phyloP scores from a whole-genome alignment of 108 stramenopile species.

The Cyclotella cryptica region DNA sequence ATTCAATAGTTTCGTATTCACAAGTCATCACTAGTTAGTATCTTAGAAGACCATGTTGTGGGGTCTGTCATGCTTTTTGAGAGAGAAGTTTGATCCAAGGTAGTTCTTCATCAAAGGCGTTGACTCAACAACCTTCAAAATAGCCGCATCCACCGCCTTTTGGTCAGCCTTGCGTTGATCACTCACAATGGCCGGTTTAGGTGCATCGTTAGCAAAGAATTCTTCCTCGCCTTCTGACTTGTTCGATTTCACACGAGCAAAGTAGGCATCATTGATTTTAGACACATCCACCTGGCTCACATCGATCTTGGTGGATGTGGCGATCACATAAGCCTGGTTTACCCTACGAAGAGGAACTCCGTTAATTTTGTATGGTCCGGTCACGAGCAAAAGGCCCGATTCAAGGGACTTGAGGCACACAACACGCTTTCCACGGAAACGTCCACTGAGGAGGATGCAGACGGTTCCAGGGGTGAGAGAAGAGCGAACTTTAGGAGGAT shows the following conservation, averaged over 20 bases:
- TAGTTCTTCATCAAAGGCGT: conserved; percentile 92
- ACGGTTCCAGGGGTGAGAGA: conserved; percentile 98
- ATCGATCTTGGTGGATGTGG: conserved; percentile 96
- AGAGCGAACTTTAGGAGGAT: conserved; percentile 92
- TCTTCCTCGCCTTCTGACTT: conserved; percentile 79
- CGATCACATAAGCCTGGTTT: conserved; percentile 99
- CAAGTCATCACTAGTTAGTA: background rate
- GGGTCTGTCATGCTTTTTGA: conserved; percentile 92
- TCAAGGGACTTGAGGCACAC: conserved; percentile 97
- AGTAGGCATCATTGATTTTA: conserved; percentile 91
- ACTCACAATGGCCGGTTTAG: conserved; percentile 84
- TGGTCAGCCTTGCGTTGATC: conserved; percentile 96
- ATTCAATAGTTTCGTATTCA: too few relatives aligned
- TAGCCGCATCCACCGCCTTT: conserved; percentile 90
- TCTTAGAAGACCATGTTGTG: conserved; percentile 98
- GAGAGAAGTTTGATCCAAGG: conserved; percentile 93
- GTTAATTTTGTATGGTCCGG: conserved; percentile 99
- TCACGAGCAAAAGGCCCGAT: conserved; percentile 96
- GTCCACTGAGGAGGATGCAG: conserved; percentile 97
- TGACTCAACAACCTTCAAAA: conserved; percentile 80
- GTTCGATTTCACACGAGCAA: conserved; percentile 77
- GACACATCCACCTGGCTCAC: conserved; percentile 88
- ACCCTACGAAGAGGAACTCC: conserved; percentile 99
- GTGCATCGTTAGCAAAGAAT: conserved; percentile 90
- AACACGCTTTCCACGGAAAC: conserved; percentile 99